phyloP scores from a whole-genome alignment of 2,329 filamentous ascomycete species.

The Colletotrichum sp. region DNA sequence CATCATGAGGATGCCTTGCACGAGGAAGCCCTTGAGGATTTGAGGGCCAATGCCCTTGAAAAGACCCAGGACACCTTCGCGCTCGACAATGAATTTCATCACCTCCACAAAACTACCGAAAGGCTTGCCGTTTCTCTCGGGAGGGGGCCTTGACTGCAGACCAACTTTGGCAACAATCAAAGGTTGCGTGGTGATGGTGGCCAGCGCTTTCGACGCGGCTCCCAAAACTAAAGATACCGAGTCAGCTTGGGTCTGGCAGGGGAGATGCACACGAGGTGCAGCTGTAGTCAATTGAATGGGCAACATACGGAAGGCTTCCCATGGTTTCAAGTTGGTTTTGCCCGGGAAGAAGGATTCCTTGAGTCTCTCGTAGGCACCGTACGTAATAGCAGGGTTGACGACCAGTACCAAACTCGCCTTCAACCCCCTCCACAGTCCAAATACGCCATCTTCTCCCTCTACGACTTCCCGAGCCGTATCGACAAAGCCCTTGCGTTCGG shows the following conservation, averaged over 20 bases:
- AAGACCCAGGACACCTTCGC: conserved; percentile 82
- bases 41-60: conserved; percentile 98
- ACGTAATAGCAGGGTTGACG: conserved; percentile 96
- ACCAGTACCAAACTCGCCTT: conserved; percentile 96
- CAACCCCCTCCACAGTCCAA: conserved; percentile 90
- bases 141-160: conserved; percentile 89
- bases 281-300: background rate
- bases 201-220: conserved; percentile 89
- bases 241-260: background rate
- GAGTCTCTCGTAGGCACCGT: conserved; percentile 92
- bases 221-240: conserved; percentile 71
- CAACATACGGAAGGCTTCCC: conserved; percentile 88
- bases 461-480: conserved; percentile 91
- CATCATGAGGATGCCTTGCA: conserved; percentile 98
- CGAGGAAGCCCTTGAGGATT: conserved; percentile 88
- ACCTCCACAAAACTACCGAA: conserved; percentile 95
- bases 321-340: conserved; percentile 75
- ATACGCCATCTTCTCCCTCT: conserved; percentile 86
- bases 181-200: conserved; percentile 91
- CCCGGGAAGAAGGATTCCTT: conserved; percentile 79
- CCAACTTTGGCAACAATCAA: conserved; percentile 98
- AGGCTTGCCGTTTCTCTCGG: conserved; percentile 82
- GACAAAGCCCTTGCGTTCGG: conserved; percentile 83
- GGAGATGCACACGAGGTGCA: background rate
- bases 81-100: conserved; percentile 89